phyloP scores from a whole-genome alignment of 192 early-diverging fungal species.

The Backusella luteola region DNA sequence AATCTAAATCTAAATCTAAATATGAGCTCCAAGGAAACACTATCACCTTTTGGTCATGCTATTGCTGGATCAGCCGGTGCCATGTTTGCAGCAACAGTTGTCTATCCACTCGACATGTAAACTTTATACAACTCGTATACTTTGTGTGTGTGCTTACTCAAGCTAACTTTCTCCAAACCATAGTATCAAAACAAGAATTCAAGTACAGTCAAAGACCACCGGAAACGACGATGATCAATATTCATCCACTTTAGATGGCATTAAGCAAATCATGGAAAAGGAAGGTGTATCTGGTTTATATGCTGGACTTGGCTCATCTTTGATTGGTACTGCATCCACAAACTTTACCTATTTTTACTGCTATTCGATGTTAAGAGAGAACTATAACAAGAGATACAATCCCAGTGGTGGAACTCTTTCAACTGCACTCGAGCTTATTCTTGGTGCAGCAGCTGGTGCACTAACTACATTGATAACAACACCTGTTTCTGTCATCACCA shows the following conservation, averaged over 20 bases:
- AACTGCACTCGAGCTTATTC: conserved; percentile 81
- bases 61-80: conserved; percentile 89
- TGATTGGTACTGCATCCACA: conserved; percentile 74
- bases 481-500: conserved; percentile 93
- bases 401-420: conserved; percentile 56
- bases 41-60: conserved; percentile 90
- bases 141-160: background rate
- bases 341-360: conserved; percentile 89
- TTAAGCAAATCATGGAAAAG: conserved; percentile 74
- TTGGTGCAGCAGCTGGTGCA: conserved; percentile 90
- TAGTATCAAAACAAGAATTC: conserved; percentile 94
- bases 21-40: conserved; percentile 23
- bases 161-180: background rate
- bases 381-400: conserved; percentile 46
- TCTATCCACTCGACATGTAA: conserved; percentile 97
- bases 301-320: conserved; percentile 79
- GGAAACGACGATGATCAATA: conserved; percentile 50
- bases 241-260: conserved; percentile 69
- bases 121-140: background rate
- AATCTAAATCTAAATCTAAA: background rate
- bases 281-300: conserved; percentile 91
- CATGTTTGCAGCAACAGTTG: conserved; percentile 84
- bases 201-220: conserved; percentile 76
- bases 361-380: conserved; percentile 71
- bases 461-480: conserved; percentile 86